Base-by-base conservation (phyloP, 2,329 filamentous ascomycete species). In the Rugonectria rugulosa region DNA sequence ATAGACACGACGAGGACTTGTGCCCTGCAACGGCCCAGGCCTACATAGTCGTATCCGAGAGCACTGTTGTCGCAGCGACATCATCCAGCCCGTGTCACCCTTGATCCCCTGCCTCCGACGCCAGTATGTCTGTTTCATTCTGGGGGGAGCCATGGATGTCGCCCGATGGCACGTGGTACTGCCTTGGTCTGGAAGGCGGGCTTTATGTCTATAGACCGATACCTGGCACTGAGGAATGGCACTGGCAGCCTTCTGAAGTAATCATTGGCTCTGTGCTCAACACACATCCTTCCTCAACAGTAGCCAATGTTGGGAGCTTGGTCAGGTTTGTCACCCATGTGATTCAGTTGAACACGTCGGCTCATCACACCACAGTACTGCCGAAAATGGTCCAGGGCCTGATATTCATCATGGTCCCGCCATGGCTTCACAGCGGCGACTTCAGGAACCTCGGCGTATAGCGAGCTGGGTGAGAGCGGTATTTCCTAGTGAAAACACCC, bases 221-320 rank as follows among this genome's bases (percentile, higher is more conserved):
- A n/a, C n/a, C n/a, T n/a, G n/a, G n/a, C n/a, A n/a, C n/a, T n/a
- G n/a, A n/a, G 29, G 29, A 32, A 14, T 14, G 29, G n/a, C 29
- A 14, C 11, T 14, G 29, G 26, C 26, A 29, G n/a, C 29, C 12
- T n/a, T n/a, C n/a, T 14, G 7, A 32, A 32, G 10, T 5, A 32
- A 11, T 8, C 7, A 10, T 11, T 5, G 29, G 10, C 29, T 11
- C 4, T 8, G 7, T 14, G n/a, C 10, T 10, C 6, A 9, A 32
- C n/a, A 19, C n/a, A 26, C 32, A 27, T n/a, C 24, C 52, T 20
- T 38, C 45, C 15, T 53, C 54, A 19, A 38, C 29, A 19, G 12
- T 24, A 17, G 20, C 49, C 31, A 41, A 44, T 27, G 15, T 19
- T 6, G 54, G 49, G 5, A 57, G 54, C 17, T 40, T 5, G 9